These are phyloP conservation scores for Sugiyamaella grinbergsii DNA, from an alignment of 1,139 yeast genomes.

Conservation along the genomic window DNA sequence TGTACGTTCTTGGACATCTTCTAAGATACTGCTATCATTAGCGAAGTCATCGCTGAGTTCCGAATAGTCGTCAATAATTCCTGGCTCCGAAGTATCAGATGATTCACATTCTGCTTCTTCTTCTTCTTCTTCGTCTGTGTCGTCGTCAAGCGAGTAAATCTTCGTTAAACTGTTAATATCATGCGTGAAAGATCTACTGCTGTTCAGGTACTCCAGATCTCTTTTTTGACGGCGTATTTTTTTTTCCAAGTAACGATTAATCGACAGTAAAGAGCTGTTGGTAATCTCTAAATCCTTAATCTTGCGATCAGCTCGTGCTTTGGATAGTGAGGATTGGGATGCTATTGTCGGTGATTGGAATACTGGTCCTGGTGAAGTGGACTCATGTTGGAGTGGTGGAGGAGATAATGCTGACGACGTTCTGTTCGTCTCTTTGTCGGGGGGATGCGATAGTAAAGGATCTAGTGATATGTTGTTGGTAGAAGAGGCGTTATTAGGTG, in stretches of 20 bases:
- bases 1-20: slow-evolving; percentile 23
- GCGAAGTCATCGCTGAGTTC: slow-evolving; percentile 17
- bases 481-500: neutral
- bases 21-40: slow-evolving; percentile 7
- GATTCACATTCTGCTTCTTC: slow-evolving; percentile 21
- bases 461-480: neutral
- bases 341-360: neutral
- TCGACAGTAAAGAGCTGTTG: slow-evolving; percentile 35
- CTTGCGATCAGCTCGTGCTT: slow-evolving; percentile 35
- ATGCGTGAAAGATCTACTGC: neutral
- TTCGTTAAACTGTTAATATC: neutral
- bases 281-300: slow-evolving; percentile 39
- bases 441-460: neutral
- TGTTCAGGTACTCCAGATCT: slow-evolving; percentile 27
- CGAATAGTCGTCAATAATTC: slow-evolving; percentile 26
- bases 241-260: slow-evolving; percentile 37
- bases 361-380: neutral
- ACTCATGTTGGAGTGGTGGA: neutral
- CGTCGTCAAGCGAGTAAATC: neutral
- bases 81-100: slow-evolving; percentile 27
- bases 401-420: neutral
- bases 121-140: neutral
- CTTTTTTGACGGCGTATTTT: slow-evolving; percentile 29
- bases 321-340: slow-evolving; percentile 3
- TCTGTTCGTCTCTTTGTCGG: no score